These are phyloP conservation scores for Saturnispora quitensis DNA, from an alignment of 805 yeast genomes.

Conservation along the genomic window DNA sequence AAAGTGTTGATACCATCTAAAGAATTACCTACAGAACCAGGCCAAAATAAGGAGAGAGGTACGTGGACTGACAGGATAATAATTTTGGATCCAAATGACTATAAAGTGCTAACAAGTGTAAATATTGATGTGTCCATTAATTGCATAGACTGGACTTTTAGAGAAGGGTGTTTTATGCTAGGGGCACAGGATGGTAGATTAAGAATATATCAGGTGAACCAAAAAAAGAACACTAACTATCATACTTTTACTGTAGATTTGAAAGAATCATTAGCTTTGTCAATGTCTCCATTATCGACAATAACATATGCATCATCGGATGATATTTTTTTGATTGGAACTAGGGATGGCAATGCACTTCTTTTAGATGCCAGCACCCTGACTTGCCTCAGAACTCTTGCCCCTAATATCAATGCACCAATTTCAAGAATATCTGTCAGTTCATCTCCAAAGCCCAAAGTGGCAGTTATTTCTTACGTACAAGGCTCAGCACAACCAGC, in stretches of 20 bases:
- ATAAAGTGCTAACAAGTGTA: not conserved
- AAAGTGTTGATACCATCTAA: not conserved
- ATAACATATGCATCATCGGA: not conserved
- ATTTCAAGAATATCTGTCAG: conserved; percentile 7
- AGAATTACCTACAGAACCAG: not conserved
- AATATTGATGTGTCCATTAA: not conserved
- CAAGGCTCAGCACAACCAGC: conserved; percentile 4
- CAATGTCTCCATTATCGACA: conserved; percentile 11
- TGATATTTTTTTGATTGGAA: conserved; percentile 8
- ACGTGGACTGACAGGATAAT: not conserved
- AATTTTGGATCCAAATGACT: conserved; percentile 3
- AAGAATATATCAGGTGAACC: conserved; percentile 1
- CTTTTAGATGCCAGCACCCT: conserved; percentile 8
- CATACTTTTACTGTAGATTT: not conserved
- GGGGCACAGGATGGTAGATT: conserved; percentile 10
- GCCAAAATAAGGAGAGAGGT: not conserved
- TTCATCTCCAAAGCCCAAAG: not conserved
- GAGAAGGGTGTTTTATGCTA: not conserved
- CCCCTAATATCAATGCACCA: conserved; percentile 8
- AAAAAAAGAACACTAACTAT: not conserved
- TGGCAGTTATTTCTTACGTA: not conserved
- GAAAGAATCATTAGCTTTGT: conserved; percentile 2
- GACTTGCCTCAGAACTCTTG: conserved; percentile 6
- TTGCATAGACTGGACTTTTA: conserved; percentile 6
- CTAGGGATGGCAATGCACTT: conserved; percentile 13